Evolutionary conservation across 1,139 yeast genomes (phyloP), one percentile per base, ranked within the genome.

Genomic region (Scheffersomyces titani): DNA sequence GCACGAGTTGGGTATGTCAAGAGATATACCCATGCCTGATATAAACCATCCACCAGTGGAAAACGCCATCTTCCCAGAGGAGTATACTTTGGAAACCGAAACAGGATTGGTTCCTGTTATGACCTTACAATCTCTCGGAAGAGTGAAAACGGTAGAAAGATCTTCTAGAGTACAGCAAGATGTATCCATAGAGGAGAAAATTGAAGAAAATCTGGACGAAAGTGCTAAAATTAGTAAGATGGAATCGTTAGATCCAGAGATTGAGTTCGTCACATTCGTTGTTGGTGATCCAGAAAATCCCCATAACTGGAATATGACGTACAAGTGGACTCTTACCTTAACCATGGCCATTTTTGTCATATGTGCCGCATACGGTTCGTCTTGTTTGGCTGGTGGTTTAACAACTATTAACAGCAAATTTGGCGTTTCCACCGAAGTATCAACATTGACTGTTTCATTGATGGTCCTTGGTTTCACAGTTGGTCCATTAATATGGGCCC

Each of bases 401-500:
- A 82, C 82, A 44, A 78, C 90, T 21, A 86, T 91, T 60, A 77
- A 78, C 58, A 85, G 87, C 9, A 80, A 84, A 63, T 91, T 82
- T 68, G 75, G 85, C 57, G 97, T 91, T 16, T 83, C 90, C 6
- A 72, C 80, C 5, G 97, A 90, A 73, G 97, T 92, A 24, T 86
- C 97, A 11, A 88, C 86, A 49, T 77, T 92, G 61, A 77, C 93
- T 0, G 91, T 91, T 61, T 90, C 97, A 0, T 77, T 92, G 46
- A 91, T 92, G 96, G 97, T 92, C 53, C 70, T 90, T 47, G 98
- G 97, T 2, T 92, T 92, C 67, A 83, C 93, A 20, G 83, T 92
- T 22, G 98, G 98, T 49, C 97, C 97, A 1, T 77, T 92, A 59
- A 65, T 92, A 30, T 92, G 97, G 97, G 92, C 97, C 16, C 97